Percentiles rank a stretch among this genome's conserved stretches.
Evolutionary conservation across 257 asterid genomes (phyloP).

Genomic region (Mitragyna speciosa): DNA sequence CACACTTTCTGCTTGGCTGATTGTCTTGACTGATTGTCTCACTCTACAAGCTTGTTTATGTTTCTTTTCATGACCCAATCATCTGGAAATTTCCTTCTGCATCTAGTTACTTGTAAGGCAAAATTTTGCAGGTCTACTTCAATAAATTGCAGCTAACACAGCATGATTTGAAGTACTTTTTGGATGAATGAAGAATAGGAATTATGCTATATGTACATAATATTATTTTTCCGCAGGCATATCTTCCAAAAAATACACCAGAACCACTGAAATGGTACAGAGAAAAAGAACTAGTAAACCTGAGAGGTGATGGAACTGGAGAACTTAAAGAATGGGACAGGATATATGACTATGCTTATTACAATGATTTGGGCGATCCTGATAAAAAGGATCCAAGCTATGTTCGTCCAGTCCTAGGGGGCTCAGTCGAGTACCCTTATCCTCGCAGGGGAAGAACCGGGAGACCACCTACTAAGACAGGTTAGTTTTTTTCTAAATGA

Average conservation of each 20-base stretch:
- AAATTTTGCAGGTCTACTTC: too few species aligned
- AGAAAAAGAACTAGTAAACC: conserved; percentile 54
- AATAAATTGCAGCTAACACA: background rate
- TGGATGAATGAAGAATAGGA: background rate
- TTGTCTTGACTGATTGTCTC: background rate
- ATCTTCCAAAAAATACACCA: conserved; percentile 75
- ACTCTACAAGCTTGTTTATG: background rate
- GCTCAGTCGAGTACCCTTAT: conserved; percentile 60
- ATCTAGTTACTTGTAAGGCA: too few species aligned
- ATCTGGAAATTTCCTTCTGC: background rate
- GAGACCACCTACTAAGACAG: conserved; percentile 54
- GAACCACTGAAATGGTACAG: conserved; percentile 50
- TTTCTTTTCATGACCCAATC: background rate
- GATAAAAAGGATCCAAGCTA: conserved; percentile 53
- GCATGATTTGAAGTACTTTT: too few species aligned
- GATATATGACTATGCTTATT: conserved; percentile 63
- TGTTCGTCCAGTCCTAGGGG: conserved; percentile 65
- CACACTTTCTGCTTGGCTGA: too few species aligned
- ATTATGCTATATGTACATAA: background rate
- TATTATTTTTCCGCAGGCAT: conserved; percentile 39
- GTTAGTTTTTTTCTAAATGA: conserved; percentile 25
- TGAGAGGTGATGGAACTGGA: conserved; percentile 70
- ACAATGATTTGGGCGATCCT: conserved; percentile 77
- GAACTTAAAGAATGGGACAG: conserved; percentile 73
- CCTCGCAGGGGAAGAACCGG: conserved; percentile 87